phyloP scores from a whole-genome alignment of 768 basidiomycete genomes.

The Serendipita sp. region DNA sequence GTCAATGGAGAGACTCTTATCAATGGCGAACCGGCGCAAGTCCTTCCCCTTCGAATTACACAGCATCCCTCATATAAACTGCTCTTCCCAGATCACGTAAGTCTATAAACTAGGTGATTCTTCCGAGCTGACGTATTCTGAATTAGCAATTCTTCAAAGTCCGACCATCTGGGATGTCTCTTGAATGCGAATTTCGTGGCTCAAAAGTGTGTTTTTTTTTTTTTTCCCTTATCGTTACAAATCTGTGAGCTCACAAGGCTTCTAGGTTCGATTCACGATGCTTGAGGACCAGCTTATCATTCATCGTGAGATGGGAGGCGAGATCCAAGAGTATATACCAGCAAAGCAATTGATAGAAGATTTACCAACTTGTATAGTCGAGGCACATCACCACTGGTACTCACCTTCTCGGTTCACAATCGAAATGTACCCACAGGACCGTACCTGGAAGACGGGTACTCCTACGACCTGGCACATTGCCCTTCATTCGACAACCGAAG shows the following conservation, averaged over 20 bases:
- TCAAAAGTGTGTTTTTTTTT: no score
- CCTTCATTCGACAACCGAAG: not conserved
- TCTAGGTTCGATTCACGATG: conserved; percentile 22
- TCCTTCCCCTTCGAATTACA: conserved; percentile 23
- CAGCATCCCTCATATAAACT: conserved; percentile 22
- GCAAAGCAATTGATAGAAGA: conserved; percentile 7
- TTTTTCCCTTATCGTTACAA: no score
- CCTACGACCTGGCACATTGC: not conserved
- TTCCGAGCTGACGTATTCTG: no score
- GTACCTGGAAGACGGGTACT: not conserved
- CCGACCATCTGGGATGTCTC: no score
- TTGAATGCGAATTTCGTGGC: no score
- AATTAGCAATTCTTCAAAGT: no score
- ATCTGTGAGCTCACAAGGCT: no score
- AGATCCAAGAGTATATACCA: conserved; percentile 24
- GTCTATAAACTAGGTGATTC: conserved; percentile 8
- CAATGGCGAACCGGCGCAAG: conserved; percentile 26
- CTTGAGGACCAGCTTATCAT: conserved; percentile 18
- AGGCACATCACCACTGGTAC: not conserved
- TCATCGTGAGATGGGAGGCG: conserved; percentile 11
- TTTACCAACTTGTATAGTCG: not conserved
- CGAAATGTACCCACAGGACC: not conserved
- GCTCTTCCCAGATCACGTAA: conserved; percentile 23
- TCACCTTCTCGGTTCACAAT: not conserved
- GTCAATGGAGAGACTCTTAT: conserved; percentile 28